Evolutionary conservation across 2,329 filamentous ascomycete species (phyloP).

Genomic region (Cercospora berteroae): DNA sequence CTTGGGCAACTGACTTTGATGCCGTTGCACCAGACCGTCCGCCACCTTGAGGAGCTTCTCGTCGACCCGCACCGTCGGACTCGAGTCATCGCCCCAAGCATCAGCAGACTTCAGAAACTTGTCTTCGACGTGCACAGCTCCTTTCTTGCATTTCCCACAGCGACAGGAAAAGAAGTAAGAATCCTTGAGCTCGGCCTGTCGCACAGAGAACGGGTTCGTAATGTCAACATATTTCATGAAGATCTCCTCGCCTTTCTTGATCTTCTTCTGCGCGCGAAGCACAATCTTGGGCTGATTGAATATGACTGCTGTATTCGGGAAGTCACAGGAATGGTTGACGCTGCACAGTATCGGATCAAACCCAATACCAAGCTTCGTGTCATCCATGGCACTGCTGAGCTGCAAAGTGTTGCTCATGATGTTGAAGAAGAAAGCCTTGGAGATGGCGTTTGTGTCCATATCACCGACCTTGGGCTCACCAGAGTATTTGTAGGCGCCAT

Average conservation of each 20-base stretch:
- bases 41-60: slow-evolving; percentile 23
- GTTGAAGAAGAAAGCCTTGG: slow-evolving; percentile 36
- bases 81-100: slow-evolving; percentile 5
- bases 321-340: slow-evolving; percentile 61
- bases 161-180: slow-evolving; percentile 60
- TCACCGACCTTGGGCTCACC: slow-evolving; percentile 30
- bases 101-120: slow-evolving; percentile 36
- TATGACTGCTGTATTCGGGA: slow-evolving; percentile 56
- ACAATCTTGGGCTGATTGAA: slow-evolving; percentile 55
- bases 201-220: slow-evolving; percentile 51
- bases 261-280: slow-evolving; percentile 53
- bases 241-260: slow-evolving; percentile 57
- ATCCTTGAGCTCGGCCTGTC: slow-evolving; percentile 52
- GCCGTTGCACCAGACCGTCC: slow-evolving; percentile 25
- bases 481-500: slow-evolving; percentile 56
- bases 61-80: slow-evolving; percentile 32
- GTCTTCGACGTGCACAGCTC: slow-evolving; percentile 42
- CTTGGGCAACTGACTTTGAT: slow-evolving; percentile 23
- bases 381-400: slow-evolving; percentile 54
- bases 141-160: slow-evolving; percentile 52
- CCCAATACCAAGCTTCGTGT: slow-evolving; percentile 57
- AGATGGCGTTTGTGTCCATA: slow-evolving; percentile 22
- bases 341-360: slow-evolving; percentile 55
- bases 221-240: slow-evolving; percentile 62
- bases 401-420: slow-evolving; percentile 60